Conservation (phyloP, 2,329 filamentous ascomycete genomes). For the Diaporthe sp. region DNA sequence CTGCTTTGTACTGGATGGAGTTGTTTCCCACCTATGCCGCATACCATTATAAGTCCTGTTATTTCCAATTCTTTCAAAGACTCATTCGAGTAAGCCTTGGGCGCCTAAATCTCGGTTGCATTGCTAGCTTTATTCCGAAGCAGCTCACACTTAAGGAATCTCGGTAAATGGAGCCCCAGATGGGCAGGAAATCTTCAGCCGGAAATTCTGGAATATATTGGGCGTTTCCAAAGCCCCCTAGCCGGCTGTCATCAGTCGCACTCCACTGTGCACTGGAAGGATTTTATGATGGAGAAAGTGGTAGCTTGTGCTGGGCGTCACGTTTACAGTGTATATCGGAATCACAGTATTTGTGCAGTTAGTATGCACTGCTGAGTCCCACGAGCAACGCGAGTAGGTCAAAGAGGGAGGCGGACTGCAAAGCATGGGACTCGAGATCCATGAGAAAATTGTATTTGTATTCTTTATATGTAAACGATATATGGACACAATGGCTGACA, state of each 20-base stretch:
- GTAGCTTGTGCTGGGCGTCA: not conserved
- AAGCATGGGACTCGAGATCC: not conserved
- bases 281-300: not conserved
- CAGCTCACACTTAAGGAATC: not conserved
- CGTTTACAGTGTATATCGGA: not conserved
- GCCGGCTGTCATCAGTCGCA: no score
- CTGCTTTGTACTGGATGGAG: not conserved
- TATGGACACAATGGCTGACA: not conserved
- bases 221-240: no score
- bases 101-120: no score
- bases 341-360: not conserved
- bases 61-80: not conserved
- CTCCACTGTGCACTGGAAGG: not conserved
- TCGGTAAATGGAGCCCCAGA: not conserved
- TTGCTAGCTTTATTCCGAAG: no score
- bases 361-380: not conserved
- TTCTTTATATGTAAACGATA: no score
- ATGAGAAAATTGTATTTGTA: not conserved
- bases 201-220: not conserved
- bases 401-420: no score
- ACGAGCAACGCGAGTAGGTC: no score
- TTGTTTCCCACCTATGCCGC: not conserved
- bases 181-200: not conserved
- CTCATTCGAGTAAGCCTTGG: not conserved
- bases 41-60: not conserved